Evolutionary conservation across 208 protist species (phyloP).

Genomic region (Endotrypanum monterogeii): DNA sequence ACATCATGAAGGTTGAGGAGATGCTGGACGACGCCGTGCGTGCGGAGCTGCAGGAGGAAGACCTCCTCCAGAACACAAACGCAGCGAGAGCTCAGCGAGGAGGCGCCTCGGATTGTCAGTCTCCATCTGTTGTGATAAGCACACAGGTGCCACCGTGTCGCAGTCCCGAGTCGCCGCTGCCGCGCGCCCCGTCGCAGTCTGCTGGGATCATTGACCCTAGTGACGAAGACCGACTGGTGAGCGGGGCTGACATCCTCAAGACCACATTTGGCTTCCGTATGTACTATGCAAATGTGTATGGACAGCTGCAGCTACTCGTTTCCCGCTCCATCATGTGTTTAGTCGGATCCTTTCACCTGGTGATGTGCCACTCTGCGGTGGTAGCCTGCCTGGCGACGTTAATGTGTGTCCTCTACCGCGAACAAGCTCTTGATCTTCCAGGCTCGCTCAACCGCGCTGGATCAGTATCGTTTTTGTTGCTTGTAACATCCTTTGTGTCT

Average conservation of each 20-base stretch:
- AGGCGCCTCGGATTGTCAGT: not conserved
- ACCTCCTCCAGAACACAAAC: constrained; percentile 11
- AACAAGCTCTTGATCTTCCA: constrained; percentile 79
- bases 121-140: not conserved
- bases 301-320: constrained; percentile 76
- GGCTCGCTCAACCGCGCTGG: constrained; percentile 90
- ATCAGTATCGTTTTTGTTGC: constrained; percentile 80
- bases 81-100: not conserved
- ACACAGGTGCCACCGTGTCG: constrained; percentile 26
- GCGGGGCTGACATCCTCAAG: constrained; percentile 46
- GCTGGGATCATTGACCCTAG: not conserved
- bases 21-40: constrained; percentile 73
- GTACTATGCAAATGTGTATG: constrained; percentile 89
- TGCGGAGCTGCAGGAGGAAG: constrained; percentile 54
- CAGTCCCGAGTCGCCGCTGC: constrained; percentile 14
- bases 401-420: constrained; percentile 84
- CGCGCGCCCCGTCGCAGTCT: constrained; percentile 15
- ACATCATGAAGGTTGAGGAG: constrained; percentile 89
- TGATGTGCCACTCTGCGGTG: constrained; percentile 83
- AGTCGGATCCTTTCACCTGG: constrained; percentile 77
- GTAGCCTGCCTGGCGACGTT: constrained; percentile 69
- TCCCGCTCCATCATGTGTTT: constrained; percentile 70
- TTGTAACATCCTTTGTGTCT: constrained; percentile 87
- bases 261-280: constrained; percentile 47
- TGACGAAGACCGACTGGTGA: constrained; percentile 4